These are phyloP conservation scores for Xylogone sp. DNA, from an alignment of 2,329 filamentous ascomycete genomes.

Conservation along the genomic window DNA sequence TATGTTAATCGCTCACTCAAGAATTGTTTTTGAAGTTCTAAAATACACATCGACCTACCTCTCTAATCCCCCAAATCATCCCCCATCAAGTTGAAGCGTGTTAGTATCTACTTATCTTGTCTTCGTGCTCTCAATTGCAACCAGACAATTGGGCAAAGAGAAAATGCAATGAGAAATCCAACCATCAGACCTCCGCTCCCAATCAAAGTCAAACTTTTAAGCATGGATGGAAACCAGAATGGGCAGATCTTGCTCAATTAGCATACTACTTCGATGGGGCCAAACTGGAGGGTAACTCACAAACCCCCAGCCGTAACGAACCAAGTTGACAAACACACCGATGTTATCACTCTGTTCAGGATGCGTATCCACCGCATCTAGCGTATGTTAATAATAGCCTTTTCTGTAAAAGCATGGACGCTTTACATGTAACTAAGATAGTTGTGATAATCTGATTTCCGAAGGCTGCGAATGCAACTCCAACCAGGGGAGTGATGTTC, in stretches of 20 bases:
- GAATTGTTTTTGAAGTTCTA: too few species aligned
- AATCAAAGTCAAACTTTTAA: background rate
- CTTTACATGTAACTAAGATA: slow-evolving; percentile 54
- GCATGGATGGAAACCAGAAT: slow-evolving; percentile 15
- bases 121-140: too few species aligned
- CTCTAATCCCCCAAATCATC: too few species aligned
- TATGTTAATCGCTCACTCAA: too few species aligned
- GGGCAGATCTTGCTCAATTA: slow-evolving; percentile 5
- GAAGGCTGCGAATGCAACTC: slow-evolving; percentile 45
- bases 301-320: slow-evolving; percentile 51
- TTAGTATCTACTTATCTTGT: too few species aligned
- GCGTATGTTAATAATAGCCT: background rate
- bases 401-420: slow-evolving; percentile 21
- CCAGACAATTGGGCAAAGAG: too few species aligned
- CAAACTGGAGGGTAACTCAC: background rate
- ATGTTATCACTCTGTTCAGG: slow-evolving; percentile 47
- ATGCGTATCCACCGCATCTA: slow-evolving; percentile 44
- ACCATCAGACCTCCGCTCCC: background rate
- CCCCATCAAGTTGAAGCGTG: too few species aligned
- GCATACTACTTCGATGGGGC: background rate
- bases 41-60: too few species aligned
- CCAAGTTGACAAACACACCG: slow-evolving; percentile 55
- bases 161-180: background rate
- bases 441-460: slow-evolving; percentile 61
- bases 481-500: slow-evolving; percentile 54